Evolutionary conservation across 1,284 basidiomycete genomes (phyloP).

Genomic region (Neonothopanus nambi): DNA sequence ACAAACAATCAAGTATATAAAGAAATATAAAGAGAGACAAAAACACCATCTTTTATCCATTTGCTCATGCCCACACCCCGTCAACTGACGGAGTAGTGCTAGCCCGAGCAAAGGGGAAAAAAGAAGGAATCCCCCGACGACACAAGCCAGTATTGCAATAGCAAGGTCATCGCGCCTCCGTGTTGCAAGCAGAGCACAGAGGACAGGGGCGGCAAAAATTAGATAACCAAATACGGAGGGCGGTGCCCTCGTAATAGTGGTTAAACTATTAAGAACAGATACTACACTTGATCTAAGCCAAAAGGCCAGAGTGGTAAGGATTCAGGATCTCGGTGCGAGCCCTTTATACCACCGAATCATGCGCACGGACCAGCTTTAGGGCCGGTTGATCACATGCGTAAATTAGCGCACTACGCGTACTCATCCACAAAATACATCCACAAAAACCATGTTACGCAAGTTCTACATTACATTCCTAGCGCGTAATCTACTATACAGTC

Average conservation of each 20-base stretch:
- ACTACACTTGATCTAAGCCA: conserved; percentile 98
- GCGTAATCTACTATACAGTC: no score
- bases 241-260: conserved; percentile 62
- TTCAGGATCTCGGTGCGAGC: background rate
- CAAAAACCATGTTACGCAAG: no score
- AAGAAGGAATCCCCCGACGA: conserved; percentile 14
- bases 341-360: no score
- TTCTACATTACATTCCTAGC: no score
- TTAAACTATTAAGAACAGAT: conserved; percentile 89
- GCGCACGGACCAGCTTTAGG: no score
- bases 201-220: conserved; percentile 21
- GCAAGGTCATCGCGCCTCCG: conserved; percentile 16
- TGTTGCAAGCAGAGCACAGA: conserved; percentile 15
- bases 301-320: conserved; percentile 86
- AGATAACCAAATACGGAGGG: conserved; percentile 19
- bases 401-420: no score
- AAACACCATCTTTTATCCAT: no score
- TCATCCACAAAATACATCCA: no score
- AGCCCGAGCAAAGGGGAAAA: conserved; percentile 4
- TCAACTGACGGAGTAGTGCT: background rate
- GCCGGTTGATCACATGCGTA: no score
- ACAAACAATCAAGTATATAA: no score
- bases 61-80: conserved; percentile 1
- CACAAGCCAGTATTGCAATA: conserved; percentile 16
- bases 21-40: no score